These are phyloP conservation scores for Rhodotorula sp. DNA, from an alignment of 1,284 basidiomycete species.

Conservation along the genomic window DNA sequence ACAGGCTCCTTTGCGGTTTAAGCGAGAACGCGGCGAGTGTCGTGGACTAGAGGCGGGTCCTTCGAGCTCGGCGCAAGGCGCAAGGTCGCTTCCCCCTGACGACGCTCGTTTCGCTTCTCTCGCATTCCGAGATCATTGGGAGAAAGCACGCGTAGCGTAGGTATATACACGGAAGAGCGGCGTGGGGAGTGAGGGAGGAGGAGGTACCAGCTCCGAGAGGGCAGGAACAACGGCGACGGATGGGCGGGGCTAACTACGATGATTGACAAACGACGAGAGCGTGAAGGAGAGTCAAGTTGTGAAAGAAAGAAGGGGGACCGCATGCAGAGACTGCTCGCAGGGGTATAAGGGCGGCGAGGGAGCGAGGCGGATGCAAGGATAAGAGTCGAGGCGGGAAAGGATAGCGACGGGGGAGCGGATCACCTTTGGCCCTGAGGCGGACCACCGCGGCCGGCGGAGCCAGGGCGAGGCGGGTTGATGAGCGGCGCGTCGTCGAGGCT, in stretches of 20 bases:
- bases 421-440: constrained; percentile 3
- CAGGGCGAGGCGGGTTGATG: constrained; percentile 13
- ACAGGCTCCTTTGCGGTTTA: constrained; percentile 6
- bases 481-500: constrained; percentile 39
- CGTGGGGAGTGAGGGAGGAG: no score
- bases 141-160: no score
- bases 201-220: no score
- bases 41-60: neutral
- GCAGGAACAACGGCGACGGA: no score
- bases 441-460: constrained; percentile 11
- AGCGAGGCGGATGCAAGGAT: neutral
- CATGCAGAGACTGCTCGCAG: no score
- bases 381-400: neutral
- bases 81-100: neutral
- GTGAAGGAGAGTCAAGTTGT: no score
- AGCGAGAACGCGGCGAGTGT: constrained; percentile 3
- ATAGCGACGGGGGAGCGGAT: neutral
- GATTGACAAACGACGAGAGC: no score
- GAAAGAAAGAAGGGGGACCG: no score
- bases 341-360: neutral
- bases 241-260: no score
- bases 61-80: constrained; percentile 7
- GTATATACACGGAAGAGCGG: no score
- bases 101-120: neutral
- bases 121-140: neutral